Percentiles rank a stretch among this genome's conserved stretches.
phyloP scores from a whole-genome alignment of 208 protist species.

The Jaenimonas drosophilae region DNA sequence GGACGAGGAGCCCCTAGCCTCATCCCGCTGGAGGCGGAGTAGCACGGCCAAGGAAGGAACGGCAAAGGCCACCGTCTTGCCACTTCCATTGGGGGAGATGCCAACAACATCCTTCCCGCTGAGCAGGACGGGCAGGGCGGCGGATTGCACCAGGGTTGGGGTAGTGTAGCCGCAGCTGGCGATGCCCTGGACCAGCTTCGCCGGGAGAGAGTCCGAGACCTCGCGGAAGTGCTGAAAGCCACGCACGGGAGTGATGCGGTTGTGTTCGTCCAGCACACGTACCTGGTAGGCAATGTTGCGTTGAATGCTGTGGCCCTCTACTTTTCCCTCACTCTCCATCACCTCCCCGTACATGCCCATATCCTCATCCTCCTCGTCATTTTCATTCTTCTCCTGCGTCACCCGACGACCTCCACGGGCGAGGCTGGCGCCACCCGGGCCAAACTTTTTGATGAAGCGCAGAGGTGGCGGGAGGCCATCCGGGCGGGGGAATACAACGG shows the following conservation, averaged over 20 bases:
- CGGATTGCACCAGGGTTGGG: slow-evolving; percentile 80
- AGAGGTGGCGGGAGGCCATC: slow-evolving; percentile 27
- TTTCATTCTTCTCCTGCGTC: slow-evolving; percentile 8
- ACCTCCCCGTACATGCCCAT: slow-evolving; percentile 26
- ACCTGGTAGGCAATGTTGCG: slow-evolving; percentile 22
- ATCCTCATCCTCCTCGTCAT: slow-evolving; percentile 10
- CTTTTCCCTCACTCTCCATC: slow-evolving; percentile 20
- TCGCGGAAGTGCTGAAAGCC: slow-evolving; percentile 38
- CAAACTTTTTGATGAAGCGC: slow-evolving; percentile 34
- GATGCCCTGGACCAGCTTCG: slow-evolving; percentile 25
- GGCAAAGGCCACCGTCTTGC: slow-evolving; percentile 96
- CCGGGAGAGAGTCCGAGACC: slow-evolving; percentile 31
- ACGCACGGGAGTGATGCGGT: slow-evolving; percentile 12
- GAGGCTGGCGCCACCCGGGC: slow-evolving; percentile 11
- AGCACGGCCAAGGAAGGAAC: slow-evolving; percentile 73
- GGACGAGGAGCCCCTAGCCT: not conserved
- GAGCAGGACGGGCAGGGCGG: slow-evolving; percentile 71
- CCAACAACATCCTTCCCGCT: slow-evolving; percentile 89
- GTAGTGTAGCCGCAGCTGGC: slow-evolving; percentile 18
- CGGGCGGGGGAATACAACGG: slow-evolving; percentile 41
- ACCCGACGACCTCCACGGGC: slow-evolving; percentile 3
- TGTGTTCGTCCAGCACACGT: slow-evolving; percentile 49
- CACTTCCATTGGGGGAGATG: slow-evolving; percentile 91
- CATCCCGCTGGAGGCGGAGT: not conserved
- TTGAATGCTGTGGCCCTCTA: slow-evolving; percentile 23